phyloP scores from a whole-genome alignment of 2,329 filamentous ascomycete genomes.

The Aureobasidium pullulans region DNA sequence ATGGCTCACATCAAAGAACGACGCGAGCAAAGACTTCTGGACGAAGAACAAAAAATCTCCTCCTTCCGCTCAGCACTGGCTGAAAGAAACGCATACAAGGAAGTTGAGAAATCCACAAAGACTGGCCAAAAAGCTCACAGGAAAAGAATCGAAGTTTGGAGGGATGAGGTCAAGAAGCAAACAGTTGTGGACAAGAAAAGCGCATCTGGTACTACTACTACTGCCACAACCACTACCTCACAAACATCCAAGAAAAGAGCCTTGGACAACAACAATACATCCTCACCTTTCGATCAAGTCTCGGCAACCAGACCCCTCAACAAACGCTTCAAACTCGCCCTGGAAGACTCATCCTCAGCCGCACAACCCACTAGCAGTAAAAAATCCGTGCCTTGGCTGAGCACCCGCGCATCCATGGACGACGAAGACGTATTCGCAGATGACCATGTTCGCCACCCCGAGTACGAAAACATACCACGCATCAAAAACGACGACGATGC shows the following conservation, averaged over 20 bases:
- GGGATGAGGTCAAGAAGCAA: not conserved
- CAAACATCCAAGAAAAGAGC: not conserved
- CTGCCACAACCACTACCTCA: not conserved
- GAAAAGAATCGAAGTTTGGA: not conserved
- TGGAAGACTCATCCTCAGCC: not conserved
- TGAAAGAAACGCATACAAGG: not conserved
- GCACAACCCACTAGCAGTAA: not conserved
- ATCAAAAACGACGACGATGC: not conserved
- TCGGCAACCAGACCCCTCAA: not conserved
- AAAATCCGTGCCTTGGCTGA: conserved; percentile 1
- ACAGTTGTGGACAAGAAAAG: not conserved
- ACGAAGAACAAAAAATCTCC: not conserved
- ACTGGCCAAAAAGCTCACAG: not conserved
- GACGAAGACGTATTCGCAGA: not conserved
- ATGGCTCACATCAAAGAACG: not conserved
- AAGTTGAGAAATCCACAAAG: not conserved
- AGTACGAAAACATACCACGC: not conserved
- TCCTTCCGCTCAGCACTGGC: not conserved
- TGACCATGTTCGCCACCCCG: not conserved
- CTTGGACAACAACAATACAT: not conserved
- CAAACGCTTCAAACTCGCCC: not conserved
- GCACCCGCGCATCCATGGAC: conserved; percentile 2
- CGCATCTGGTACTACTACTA: not conserved
- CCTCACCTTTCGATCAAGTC: not conserved
- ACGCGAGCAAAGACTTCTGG: not conserved